Evolutionary conservation across 148 eudicot species (phyloP), one percentile per base, ranked within the genome.

Genomic region (Rhododendron griersonianum): DNA sequence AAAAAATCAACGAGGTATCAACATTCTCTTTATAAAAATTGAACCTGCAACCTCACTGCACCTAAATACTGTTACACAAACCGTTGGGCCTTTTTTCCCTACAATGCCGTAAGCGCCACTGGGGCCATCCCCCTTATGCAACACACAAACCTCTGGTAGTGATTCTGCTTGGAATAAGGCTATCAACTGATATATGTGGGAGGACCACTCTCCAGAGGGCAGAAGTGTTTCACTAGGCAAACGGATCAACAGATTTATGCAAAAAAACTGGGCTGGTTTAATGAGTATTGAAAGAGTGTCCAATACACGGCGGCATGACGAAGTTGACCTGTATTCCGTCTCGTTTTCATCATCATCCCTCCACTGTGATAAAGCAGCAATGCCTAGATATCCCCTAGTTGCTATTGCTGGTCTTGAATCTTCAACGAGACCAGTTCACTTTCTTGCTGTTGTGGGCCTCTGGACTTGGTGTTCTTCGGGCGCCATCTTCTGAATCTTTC

Each of bases 371-470:
- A 45, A 15, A 37, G 41, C 14, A 83, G 65, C 41, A 83, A 25
- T n/a, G 45, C 15, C 37, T 80, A 25, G 74, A 14, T 44, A 21
- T 86, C 81, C 82, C 85, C 85, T 73, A 71, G 74, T 87, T 80
- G 89, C 86, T 94, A 89, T 86, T 86, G 91, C 84, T 89, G 92
- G 55, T 91, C 96, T 87, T 93, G 92, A 85, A 80, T 83, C 87
- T 89, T 95, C 74, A 96, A 88, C 8, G 93, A 90, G 50, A 90
- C 91, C 25, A 95, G 88, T 89, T 96, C 99, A 87, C 95, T 94
- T 84, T 96, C 98, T 87, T 93, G 91, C 51, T 90, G 95, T 85
- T 89, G 76, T 33, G 76, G 94, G 53, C 90, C 91, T 90, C 96
- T 88, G 69, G 86, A 45, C 83, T 86, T 92, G 76, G 92, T 87